These are phyloP conservation scores for Anethum foeniculum DNA, from an alignment of 140 eudicot species.

Conservation along the genomic window DNA sequence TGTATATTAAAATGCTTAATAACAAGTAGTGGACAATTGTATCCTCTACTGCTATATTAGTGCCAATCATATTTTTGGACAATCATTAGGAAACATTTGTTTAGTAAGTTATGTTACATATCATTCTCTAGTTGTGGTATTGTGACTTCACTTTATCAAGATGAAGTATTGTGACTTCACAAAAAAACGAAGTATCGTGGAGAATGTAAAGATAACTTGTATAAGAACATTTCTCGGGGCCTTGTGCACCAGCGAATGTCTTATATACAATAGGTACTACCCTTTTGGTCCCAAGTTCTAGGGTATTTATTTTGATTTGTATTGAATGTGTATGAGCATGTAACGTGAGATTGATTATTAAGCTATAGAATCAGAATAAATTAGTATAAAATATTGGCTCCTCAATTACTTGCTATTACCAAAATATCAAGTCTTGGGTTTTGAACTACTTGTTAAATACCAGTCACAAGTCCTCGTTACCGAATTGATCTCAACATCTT, in stretches of 20 bases:
- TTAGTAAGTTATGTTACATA: not conserved
- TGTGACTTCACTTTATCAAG: not conserved
- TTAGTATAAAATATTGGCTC: not conserved
- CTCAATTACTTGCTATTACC: not conserved
- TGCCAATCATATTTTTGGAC: not conserved
- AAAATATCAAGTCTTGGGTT: no score
- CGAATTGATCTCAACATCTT: not conserved
- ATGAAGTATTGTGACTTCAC: not conserved
- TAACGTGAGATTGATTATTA: not conserved
- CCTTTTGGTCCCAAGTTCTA: not conserved
- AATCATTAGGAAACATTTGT: not conserved
- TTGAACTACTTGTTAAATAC: no score
- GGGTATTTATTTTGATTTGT: not conserved
- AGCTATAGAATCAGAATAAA: not conserved
- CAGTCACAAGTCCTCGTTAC: no score
- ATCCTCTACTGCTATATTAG: not conserved
- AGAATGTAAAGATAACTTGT: not conserved
- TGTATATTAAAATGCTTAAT: constrained; percentile 28
- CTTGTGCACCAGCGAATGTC: no score
- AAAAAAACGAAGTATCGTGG: not conserved
- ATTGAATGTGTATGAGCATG: not conserved
- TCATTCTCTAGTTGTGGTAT: not conserved
- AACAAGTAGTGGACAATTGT: constrained; percentile 7
- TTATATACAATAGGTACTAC: not conserved
- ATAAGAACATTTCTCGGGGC: no score